Percentiles rank a stretch among this genome's conserved stretches.
phyloP scores from a whole-genome alignment of 768 basidiomycete genomes.

The Phylloporus rhodoxanthus region DNA sequence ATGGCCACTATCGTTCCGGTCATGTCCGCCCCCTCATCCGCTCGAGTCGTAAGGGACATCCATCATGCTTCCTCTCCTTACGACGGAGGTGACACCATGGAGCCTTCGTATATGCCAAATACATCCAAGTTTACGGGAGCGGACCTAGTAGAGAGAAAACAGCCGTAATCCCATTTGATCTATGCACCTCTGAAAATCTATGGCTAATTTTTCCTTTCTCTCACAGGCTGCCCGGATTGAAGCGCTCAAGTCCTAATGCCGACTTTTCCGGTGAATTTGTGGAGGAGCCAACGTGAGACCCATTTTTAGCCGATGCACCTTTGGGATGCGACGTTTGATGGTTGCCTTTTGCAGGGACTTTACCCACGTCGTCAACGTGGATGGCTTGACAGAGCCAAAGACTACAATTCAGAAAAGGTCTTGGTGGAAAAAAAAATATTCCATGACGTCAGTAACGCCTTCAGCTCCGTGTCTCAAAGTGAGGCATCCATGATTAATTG shows the following conservation, averaged over 20 bases:
- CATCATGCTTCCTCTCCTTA: too few species aligned
- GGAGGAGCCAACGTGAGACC: background rate
- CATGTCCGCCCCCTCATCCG: background rate
- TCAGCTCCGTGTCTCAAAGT: too few species aligned
- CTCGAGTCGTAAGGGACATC: too few species aligned
- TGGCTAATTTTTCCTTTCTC: background rate
- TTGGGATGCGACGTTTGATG: background rate
- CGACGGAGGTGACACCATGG: too few species aligned
- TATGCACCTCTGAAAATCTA: background rate
- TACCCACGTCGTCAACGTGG: background rate
- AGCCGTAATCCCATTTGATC: background rate
- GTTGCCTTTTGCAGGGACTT: background rate
- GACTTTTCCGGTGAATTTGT: background rate
- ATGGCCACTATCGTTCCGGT: background rate
- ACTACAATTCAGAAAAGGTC: background rate
- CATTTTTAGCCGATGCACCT: background rate
- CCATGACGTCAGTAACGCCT: too few species aligned
- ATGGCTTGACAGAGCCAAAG: background rate
- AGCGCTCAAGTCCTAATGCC: background rate
- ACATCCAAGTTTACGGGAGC: too few species aligned
- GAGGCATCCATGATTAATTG: too few species aligned
- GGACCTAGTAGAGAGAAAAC: too few species aligned
- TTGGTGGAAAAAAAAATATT: too few species aligned
- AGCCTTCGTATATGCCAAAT: too few species aligned
- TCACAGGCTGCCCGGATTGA: background rate